These are phyloP conservation scores for Chaetomium olivaceum DNA, from an alignment of 2,329 filamentous ascomycete genomes.

Conservation along the genomic window DNA sequence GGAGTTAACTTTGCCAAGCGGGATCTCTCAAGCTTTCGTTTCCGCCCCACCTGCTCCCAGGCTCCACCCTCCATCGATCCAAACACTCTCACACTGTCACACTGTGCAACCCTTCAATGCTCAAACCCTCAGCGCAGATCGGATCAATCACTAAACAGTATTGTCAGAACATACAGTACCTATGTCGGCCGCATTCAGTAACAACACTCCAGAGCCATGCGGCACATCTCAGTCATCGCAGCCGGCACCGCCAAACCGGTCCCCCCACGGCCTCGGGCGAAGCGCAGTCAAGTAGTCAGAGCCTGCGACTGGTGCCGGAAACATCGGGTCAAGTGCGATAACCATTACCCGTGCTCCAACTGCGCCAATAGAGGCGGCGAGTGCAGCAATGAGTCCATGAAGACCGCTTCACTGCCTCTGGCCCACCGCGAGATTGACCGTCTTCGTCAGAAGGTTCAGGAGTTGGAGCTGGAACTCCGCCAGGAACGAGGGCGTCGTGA, in stretches of 20 bases:
- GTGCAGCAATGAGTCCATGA: slow-evolving; percentile 24
- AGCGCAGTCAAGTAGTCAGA: slow-evolving; percentile 28
- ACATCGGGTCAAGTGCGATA: slow-evolving; percentile 31
- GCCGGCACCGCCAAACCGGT: not conserved
- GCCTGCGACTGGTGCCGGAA: slow-evolving; percentile 31
- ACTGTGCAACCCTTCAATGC: not conserved
- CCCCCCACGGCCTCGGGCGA: slow-evolving; percentile 10
- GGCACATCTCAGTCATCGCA: not conserved
- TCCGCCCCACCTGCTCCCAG: too few relatives aligned
- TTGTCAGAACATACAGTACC: too few relatives aligned
- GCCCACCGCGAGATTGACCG: slow-evolving; percentile 12
- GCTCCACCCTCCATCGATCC: too few relatives aligned
- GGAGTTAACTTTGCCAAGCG: too few relatives aligned
- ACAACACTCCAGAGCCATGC: not conserved
- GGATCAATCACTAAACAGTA: too few relatives aligned
- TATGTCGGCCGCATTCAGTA: slow-evolving; percentile 1
- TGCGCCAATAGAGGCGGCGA: slow-evolving; percentile 26
- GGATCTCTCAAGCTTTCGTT: not conserved
- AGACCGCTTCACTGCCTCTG: not conserved
- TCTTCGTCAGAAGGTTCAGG: slow-evolving; percentile 3
- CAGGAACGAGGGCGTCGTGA: not conserved
- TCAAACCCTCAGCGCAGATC: not conserved
- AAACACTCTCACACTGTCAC: too few relatives aligned
- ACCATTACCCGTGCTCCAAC: slow-evolving; percentile 26
- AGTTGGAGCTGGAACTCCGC: slow-evolving; percentile 2